These are phyloP conservation scores for Phycomyces nitens DNA, from an alignment of 192 early-diverging fungal genomes.

Conservation along the genomic window DNA sequence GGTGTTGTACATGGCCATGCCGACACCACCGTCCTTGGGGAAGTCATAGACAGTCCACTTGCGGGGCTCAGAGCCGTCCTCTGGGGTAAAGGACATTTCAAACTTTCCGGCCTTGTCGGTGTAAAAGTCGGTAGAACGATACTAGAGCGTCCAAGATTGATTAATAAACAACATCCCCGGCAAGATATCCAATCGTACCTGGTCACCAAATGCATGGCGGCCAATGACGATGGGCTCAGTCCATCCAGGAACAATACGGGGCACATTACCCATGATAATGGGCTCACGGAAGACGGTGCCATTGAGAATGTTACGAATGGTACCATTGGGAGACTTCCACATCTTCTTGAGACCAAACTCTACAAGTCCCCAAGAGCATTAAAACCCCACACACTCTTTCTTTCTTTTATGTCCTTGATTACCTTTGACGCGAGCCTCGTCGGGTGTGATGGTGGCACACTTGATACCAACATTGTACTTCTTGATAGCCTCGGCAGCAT, in stretches of 20 bases:
- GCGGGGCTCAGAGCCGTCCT: conserved; percentile 65
- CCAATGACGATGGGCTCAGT: conserved; percentile 94
- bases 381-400: neutral
- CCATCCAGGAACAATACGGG: conserved; percentile 90
- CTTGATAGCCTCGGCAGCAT: conserved; percentile 94
- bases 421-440: conserved; percentile 85
- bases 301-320: conserved; percentile 93
- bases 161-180: too few species aligned
- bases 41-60: conserved; percentile 84
- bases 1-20: conserved; percentile 96
- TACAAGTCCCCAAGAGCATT: conserved; percentile 6
- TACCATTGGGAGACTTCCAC: conserved; percentile 98
- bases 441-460: conserved; percentile 98
- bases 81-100: conserved; percentile 87
- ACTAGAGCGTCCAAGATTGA: too few species aligned
- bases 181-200: conserved; percentile 51
- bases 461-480: conserved; percentile 99
- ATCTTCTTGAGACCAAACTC: conserved; percentile 97
- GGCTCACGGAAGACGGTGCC: conserved; percentile 99
- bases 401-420: neutral
- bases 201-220: conserved; percentile 96
- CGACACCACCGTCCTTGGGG: conserved; percentile 78
- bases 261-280: conserved; percentile 88
- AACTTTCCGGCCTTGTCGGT: conserved; percentile 86
- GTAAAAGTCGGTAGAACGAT: conserved; percentile 95